Base-by-base conservation (phyloP, 208 protist genomes). In the Acanthamoeba royreba region DNA sequence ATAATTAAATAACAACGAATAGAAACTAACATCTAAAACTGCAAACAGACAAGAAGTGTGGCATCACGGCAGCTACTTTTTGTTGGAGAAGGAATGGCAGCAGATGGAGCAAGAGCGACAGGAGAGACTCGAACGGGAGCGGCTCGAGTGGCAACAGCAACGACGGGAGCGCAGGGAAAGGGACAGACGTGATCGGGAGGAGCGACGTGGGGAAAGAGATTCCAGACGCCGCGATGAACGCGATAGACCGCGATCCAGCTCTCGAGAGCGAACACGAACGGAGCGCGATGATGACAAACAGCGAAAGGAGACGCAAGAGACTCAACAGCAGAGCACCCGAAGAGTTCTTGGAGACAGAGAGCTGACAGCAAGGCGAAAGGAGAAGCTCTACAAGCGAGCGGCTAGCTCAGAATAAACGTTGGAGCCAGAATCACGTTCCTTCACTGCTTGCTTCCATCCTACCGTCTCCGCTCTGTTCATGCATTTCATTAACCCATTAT, bases 391-490 rank as follows among this genome's bases (percentile, higher is more conserved):
- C 49, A 58, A 22, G 22, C 49, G 49, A n/a, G 66, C 66, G 13
- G 66, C n/a, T n/a, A 79, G 13, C 17, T 31, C 66, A 19, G 13
- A 31, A n/a, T 31, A 79, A 13, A 79, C 35, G 13, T 79, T 11
- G 17, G 66, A 31, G 28, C 87, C 87, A 22, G 33, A 42, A 35
- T 92, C 87, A 17, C 87, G 45, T 88, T 92, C 87, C 19, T 45
- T 74, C n/a, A 92, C 87, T 15, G 87, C 87, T 22, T 86, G 87
- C 72, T 92, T 92, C 25, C 15, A 92, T 22, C 87, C 87, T 11
- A 92, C 87, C 13, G 19, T 15, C 28, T 88, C 79, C 17, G 79
- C 79, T 25, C n/a, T 79, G 66, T 58, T 13, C 22, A 22, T 22
- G 49, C 49, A 13, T 13, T 58, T n/a, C 49, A 58, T 58, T 13